phyloP scores from a whole-genome alignment of 352 stramenopile species.

The Plasmopara muralis region DNA sequence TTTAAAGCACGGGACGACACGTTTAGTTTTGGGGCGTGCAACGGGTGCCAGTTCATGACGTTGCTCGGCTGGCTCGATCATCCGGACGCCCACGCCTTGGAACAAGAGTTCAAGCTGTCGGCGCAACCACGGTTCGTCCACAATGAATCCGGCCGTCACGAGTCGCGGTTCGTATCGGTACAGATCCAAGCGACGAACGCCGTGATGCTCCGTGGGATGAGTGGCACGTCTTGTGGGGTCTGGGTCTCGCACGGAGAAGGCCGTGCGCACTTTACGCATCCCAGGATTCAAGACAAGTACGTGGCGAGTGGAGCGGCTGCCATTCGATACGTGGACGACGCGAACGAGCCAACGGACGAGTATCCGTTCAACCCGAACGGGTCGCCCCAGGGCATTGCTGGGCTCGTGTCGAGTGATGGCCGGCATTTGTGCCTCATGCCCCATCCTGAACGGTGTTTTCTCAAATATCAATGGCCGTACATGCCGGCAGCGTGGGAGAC shows the following conservation, averaged over 20 bases:
- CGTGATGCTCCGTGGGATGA: slow-evolving; percentile 98
- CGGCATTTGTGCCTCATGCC: slow-evolving; percentile 99
- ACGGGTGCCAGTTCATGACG: slow-evolving; percentile 99
- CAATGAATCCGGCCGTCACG: slow-evolving; percentile 95
- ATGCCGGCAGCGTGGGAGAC: slow-evolving; percentile 82
- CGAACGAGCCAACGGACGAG: slow-evolving; percentile 88
- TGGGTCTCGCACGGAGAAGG: slow-evolving; percentile 95
- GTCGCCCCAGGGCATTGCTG: slow-evolving; percentile 94
- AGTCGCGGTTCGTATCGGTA: slow-evolving; percentile 96
- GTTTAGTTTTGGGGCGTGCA: slow-evolving; percentile 99
- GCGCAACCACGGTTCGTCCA: slow-evolving; percentile 94
- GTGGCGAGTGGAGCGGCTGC: slow-evolving; percentile 90
- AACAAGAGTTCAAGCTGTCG: slow-evolving; percentile 48
- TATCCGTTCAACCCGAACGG: slow-evolving; percentile 99
- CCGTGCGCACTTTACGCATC: slow-evolving; percentile 94
- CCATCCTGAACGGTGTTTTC: slow-evolving; percentile 97
- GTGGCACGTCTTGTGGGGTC: slow-evolving; percentile 93
- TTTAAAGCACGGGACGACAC: slow-evolving; percentile 95
- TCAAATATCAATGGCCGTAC: slow-evolving; percentile 98
- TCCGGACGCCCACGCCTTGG: slow-evolving; percentile 44
- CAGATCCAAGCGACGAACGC: slow-evolving; percentile 92
- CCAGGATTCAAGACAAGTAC: slow-evolving; percentile 84
- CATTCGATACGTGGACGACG: slow-evolving; percentile 96
- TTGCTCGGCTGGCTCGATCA: slow-evolving; percentile 95
- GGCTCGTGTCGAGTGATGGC: slow-evolving; percentile 94